Base-by-base conservation (phyloP, 345 rosid species). In the Linum usitatissimum region DNA sequence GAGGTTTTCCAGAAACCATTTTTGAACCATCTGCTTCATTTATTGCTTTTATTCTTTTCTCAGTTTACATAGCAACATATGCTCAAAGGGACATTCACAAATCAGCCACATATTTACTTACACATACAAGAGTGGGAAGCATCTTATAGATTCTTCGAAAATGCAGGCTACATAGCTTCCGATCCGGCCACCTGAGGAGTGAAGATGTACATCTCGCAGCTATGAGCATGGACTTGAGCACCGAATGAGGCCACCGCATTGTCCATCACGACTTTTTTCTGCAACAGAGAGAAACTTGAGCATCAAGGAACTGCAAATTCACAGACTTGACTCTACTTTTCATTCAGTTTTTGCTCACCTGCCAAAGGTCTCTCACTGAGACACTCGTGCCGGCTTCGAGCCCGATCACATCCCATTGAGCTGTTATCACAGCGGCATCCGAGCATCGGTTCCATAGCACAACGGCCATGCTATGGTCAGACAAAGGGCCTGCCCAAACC, bases 401-500 rank as follows among this genome's bases (percentile, higher is more conserved):
- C 59, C 97, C 97, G 28, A 93, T 76, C 15, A 61, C 70, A 21
- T 82, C 80, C 97, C 97, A 93, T 48, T 18, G 28, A 55, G 88
- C 96, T 9, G 87, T 82, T 59, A 93, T 83, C 18, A 77, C 84
- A 59, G 83, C 84, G 66, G 82, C 73, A 58, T 78, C 60, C 18
- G 78, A 68, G 73, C 99, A 90, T 39, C 96, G 86, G 77, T 93
- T 93, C 97, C 99, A 93, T 48, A 90, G 78, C 66, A 77, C 96
- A 61, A 93, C 86, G 20, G 66, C 94, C 78, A 93, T 62, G 21
- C 90, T 90, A 58, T 81, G 71, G 61, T 73, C 88, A 19, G 88
- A 72, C 70, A 93, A 78, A n/a, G 99, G 97, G 34, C 99, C 97
- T 19, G 90, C 90, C 99, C 99, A 93, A 61, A 93, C 83, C 96